Conservation (phyloP, 2,329 filamentous ascomycete species). For the Paracorniculantispora psalliotae region DNA sequence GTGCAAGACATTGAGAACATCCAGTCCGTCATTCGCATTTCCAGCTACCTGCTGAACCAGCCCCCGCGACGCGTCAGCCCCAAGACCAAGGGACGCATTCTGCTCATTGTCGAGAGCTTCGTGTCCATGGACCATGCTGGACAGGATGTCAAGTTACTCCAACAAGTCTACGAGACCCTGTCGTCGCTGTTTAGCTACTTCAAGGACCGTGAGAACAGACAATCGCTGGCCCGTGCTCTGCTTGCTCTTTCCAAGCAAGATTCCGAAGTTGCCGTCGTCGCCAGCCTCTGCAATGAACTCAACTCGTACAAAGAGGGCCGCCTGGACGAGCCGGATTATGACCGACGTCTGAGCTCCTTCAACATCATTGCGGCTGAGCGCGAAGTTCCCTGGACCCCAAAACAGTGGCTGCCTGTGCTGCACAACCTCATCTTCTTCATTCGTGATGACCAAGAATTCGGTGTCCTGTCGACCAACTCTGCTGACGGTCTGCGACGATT, state of each 20-base stretch:
- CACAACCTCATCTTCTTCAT: slow-evolving; percentile 89
- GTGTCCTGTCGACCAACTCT: slow-evolving; percentile 74
- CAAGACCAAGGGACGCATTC: slow-evolving; percentile 73
- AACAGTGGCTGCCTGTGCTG: slow-evolving; percentile 82
- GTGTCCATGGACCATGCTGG: slow-evolving; percentile 54
- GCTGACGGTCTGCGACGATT: slow-evolving; percentile 76
- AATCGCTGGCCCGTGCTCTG: slow-evolving; percentile 69
- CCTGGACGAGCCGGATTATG: slow-evolving; percentile 84
- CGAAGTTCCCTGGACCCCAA: slow-evolving; percentile 55
- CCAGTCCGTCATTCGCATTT: slow-evolving; percentile 72
- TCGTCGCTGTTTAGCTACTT: slow-evolving; percentile 87
- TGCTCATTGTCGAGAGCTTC: slow-evolving; percentile 78
- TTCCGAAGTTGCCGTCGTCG: slow-evolving; percentile 54
- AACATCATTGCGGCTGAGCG: slow-evolving; percentile 60
- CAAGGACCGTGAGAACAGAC: slow-evolving; percentile 71
- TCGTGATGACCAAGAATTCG: slow-evolving; percentile 80
- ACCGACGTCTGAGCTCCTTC: slow-evolving; percentile 74
- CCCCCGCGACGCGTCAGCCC: slow-evolving; percentile 79
- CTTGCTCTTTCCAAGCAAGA: slow-evolving; percentile 64
- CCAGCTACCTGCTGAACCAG: slow-evolving; percentile 75
- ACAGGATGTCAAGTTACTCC: slow-evolving; percentile 44
- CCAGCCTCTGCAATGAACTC: slow-evolving; percentile 67
- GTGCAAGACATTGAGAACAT: slow-evolving; percentile 65
- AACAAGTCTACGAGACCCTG: slow-evolving; percentile 66
- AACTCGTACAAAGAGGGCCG: slow-evolving; percentile 71